Base-by-base conservation (phyloP, 2,329 filamentous ascomycete species). In the Ophiostoma perfectum region DNA sequence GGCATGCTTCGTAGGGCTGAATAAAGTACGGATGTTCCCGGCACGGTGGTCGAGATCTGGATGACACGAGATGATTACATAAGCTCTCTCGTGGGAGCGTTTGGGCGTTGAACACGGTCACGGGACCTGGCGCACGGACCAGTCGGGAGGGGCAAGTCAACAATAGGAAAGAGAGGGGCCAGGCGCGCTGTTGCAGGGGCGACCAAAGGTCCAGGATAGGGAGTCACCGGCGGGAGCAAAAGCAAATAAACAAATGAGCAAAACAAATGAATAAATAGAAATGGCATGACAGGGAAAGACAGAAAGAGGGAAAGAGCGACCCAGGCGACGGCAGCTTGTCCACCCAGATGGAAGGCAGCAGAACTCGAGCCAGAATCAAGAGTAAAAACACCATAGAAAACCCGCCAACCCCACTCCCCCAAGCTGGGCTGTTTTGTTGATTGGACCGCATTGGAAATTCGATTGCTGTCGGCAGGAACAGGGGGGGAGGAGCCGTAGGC, bases 341-440 rank as follows among this genome's bases (percentile, higher is more conserved):
- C 36, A 39, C 38, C 27, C 8, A 66, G 41, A 66, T 66, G 52
- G 64, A 64, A 69, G 14, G 58, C 38, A 62, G 36, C 58, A 39
- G 58, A 62, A 16, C 5, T n/a, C 58, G 41, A 62, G 16, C 41
- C 58, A 41, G 36, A 42, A 62, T 41, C 39, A 63, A 63, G 38
- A 42, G 36, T 42, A 39, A 39, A 62, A 62, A 39, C 58, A 62
- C 58, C 60, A 63, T n/a, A 18, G 58, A 45, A 41, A 38, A 44
- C 58, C 39, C 41, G 18, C 39, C 16, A 55, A 69, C 70, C 70
- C 70, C 70, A 71, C 70, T 52, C 64, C 42, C 47, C 39, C 36
- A 41, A 42, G 65, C 65, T 64, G 49, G 39, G 16, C 67, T 70
- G 68, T 69, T 70, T 66, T 70, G 69, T 67, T 71, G 69, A 71